Base-by-base conservation (phyloP, 805 yeast genomes). In the Nakazawaea laoshanensis region DNA sequence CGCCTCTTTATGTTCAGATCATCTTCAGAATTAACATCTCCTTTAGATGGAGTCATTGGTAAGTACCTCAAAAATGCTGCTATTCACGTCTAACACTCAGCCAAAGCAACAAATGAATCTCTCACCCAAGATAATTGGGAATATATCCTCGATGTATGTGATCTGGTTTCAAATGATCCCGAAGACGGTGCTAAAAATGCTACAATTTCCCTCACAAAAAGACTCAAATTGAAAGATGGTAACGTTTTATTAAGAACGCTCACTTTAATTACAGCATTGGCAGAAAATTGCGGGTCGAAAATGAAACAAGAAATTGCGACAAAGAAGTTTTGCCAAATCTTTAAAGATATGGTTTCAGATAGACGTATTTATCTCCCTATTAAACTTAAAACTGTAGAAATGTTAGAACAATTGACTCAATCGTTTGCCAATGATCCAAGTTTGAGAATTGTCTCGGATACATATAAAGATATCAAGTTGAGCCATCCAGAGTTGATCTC, bases 231-330 rank as follows among this genome's bases (percentile, higher is more conserved):
- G 23, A 55, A 60, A 18, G 77, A 77, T 45, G 88, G 83, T 14
- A 82, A 81, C 49, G 74, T 77, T 3, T 69, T 77, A 25, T 52
- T 82, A 32, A 64, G 83, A 47, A 55, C 81, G 0, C 47, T 82
- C 13, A 57, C 78, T 0, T 44, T 74, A 29, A 48, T 77, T 14
- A 66, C 69, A 19, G 71, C 86, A 5, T 46, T 82, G 19, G 84
- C 86, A 2, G 86, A 80, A 49, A 82, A 81, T 51, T 80, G 89
- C 52, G 88, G 88, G 3, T 72, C 85, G 9, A 65, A 74, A 49
- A 66, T 75, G 59, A 74, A 71, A 43, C 76, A 65, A 29, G 75
- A 72, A 42, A 68, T 82, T 23, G 75, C 83, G 13, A 65, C 81
- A 14, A 65, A 67, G 41, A 43, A 59, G 3, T 77, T 78, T 46